These are phyloP conservation scores for Kregervanrija fluxuum DNA, from an alignment of 805 yeast species.

Conservation along the genomic window DNA sequence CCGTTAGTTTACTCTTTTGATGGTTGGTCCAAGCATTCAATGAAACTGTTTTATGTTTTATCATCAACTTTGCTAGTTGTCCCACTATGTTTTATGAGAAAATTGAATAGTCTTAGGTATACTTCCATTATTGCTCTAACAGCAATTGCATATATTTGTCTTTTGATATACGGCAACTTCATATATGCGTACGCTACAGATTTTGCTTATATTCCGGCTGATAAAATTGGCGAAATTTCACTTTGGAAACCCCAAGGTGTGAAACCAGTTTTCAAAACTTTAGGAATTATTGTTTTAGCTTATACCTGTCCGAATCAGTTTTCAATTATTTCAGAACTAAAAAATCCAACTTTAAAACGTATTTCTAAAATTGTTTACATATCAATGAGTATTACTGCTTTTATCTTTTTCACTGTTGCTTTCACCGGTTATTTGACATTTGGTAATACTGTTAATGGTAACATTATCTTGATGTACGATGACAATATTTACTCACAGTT, in stretches of 20 bases:
- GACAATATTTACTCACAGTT: slow-evolving; percentile 38
- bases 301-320: slow-evolving; percentile 79
- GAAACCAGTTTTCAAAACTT: slow-evolving; percentile 48
- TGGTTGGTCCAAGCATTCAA: slow-evolving; percentile 21
- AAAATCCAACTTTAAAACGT: slow-evolving; percentile 44
- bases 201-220: slow-evolving; percentile 35
- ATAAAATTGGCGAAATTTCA: slow-evolving; percentile 36
- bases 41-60: slow-evolving; percentile 48
- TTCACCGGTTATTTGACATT: slow-evolving; percentile 65
- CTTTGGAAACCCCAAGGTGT: slow-evolving; percentile 35
- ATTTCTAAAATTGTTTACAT: slow-evolving; percentile 35
- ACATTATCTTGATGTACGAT: slow-evolving; percentile 63
- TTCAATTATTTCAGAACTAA: slow-evolving; percentile 65
- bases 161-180: slow-evolving; percentile 48
- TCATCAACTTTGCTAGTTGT: slow-evolving; percentile 43
- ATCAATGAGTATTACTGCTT: slow-evolving; percentile 48
- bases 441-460: slow-evolving; percentile 60
- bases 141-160: slow-evolving; percentile 56
- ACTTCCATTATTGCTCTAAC: slow-evolving; percentile 64
- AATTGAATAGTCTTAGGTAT: slow-evolving; percentile 60
- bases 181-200: slow-evolving; percentile 19
- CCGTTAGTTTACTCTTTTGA: slow-evolving; percentile 44
- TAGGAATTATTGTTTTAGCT: slow-evolving; percentile 72
- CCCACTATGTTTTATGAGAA: slow-evolving; percentile 59
- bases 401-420: slow-evolving; percentile 58